Conservation (phyloP, 345 rosid genomes). For the Mangifera indica region DNA sequence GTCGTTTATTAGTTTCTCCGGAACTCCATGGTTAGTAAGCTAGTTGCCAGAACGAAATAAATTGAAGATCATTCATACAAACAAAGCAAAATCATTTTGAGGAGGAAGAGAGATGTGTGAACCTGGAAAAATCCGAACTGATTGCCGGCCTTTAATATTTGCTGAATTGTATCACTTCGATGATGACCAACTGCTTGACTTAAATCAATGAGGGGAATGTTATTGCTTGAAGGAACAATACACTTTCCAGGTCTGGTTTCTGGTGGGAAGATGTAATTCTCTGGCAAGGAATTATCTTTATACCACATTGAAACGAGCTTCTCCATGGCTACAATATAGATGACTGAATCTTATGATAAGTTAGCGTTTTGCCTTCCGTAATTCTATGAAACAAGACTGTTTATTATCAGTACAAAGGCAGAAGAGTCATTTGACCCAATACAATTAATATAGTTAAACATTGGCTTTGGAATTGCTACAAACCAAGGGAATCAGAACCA, state of each 20-base stretch:
- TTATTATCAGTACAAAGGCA: too few relatives aligned
- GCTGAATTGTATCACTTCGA: slow-evolving; percentile 7
- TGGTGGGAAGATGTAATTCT: slow-evolving; percentile 31
- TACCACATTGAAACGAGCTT: slow-evolving; percentile 29
- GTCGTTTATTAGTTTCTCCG: slow-evolving; percentile 10
- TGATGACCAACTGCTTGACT: not conserved
- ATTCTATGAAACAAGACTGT: too few relatives aligned
- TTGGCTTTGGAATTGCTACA: not conserved
- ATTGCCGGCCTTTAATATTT: slow-evolving; percentile 25
- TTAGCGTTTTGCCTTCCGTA: too few relatives aligned
- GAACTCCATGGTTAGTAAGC: slow-evolving; percentile 15
- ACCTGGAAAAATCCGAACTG: slow-evolving; percentile 33
- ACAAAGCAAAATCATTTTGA: not conserved
- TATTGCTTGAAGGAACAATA: not conserved
- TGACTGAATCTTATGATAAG: not conserved
- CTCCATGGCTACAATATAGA: slow-evolving; percentile 9
- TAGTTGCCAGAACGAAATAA: too few relatives aligned
- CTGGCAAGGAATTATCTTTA: slow-evolving; percentile 15
- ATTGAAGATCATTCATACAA: not conserved
- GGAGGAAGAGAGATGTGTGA: not conserved
- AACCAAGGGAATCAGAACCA: too few relatives aligned
- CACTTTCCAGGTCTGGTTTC: slow-evolving; percentile 26
- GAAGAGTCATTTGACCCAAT: too few relatives aligned
- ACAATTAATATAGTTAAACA: not conserved
- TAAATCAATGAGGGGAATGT: slow-evolving; percentile 22